phyloP scores from a whole-genome alignment of 1,284 basidiomycete genomes.

The Cronartium quercuum region DNA sequence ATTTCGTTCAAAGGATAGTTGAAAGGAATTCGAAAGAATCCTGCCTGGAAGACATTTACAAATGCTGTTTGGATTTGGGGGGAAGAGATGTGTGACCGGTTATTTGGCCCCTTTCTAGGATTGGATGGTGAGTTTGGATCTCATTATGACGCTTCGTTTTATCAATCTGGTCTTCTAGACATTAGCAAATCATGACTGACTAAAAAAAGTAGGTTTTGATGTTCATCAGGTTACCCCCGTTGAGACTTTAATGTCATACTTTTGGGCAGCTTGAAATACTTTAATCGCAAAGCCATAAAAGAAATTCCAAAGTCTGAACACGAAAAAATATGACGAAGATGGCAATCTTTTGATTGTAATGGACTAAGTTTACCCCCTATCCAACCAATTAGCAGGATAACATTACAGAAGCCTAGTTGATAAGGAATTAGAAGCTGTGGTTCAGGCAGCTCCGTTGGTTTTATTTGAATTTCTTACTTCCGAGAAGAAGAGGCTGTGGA shows the following conservation, averaged over 20 bases:
- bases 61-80: background rate
- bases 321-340: conserved; percentile 43
- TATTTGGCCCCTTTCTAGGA: conserved; percentile 7
- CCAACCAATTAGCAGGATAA: conserved; percentile 46
- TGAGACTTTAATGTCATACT: conserved; percentile 51
- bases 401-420: conserved; percentile 49
- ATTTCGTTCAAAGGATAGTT: background rate
- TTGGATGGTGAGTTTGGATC: background rate
- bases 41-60: background rate
- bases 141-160: background rate
- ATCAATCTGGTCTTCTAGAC: background rate
- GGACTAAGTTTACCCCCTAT: conserved; percentile 45
- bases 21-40: background rate
- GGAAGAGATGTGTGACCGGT: background rate
- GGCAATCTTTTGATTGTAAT: conserved; percentile 44
- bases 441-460: conserved; percentile 51
- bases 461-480: conserved; percentile 46
- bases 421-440: conserved; percentile 49
- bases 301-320: conserved; percentile 38
- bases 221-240: conserved; percentile 50
- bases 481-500: conserved; percentile 47
- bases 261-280: conserved; percentile 51
- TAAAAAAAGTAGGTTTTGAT: conserved; percentile 46
- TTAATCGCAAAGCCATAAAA: conserved; percentile 50
- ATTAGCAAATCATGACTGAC: background rate